A percentile compares a stretch with the other conserved stretches of the same genome.
phyloP scores from a whole-genome alignment of 805 yeast genomes.

The Priceomyces haplophilus region DNA sequence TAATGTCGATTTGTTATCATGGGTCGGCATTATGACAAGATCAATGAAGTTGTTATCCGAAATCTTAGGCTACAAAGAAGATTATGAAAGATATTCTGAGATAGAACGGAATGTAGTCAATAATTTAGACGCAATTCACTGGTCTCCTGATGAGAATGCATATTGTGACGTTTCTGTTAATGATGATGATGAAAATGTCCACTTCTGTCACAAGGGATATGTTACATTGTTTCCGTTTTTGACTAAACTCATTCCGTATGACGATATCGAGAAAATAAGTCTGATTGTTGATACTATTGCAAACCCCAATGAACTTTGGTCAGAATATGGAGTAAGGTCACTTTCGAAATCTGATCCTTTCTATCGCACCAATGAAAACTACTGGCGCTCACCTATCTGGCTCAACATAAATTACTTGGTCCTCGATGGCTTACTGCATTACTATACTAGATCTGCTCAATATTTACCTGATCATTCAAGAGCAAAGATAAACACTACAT shows the following conservation, averaged over 20 bases:
- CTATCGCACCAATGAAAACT: slow-evolving; percentile 81
- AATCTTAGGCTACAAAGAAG: slow-evolving; percentile 56
- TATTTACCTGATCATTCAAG: slow-evolving; percentile 36
- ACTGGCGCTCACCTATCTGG: slow-evolving; percentile 97
- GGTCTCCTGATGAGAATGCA: slow-evolving; percentile 63
- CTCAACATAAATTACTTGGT: slow-evolving; percentile 82
- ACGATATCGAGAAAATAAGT: slow-evolving; percentile 42
- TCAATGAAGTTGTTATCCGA: slow-evolving; percentile 74
- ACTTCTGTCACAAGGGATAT: slow-evolving; percentile 88
- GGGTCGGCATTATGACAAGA: slow-evolving; percentile 92
- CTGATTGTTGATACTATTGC: slow-evolving; percentile 55
- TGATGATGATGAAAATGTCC: slow-evolving; percentile 60
- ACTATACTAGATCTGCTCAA: slow-evolving; percentile 34
- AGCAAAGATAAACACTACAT: slow-evolving; percentile 37
- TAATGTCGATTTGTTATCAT: slow-evolving; percentile 82
- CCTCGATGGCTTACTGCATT: slow-evolving; percentile 65
- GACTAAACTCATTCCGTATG: slow-evolving; percentile 56
- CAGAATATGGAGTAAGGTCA: slow-evolving; percentile 76
- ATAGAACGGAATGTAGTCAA: slow-evolving; percentile 55
- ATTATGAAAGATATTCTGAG: slow-evolving; percentile 48
- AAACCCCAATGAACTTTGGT: slow-evolving; percentile 74
- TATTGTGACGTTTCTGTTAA: slow-evolving; percentile 85
- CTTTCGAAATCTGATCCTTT: slow-evolving; percentile 62
- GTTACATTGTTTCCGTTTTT: slow-evolving; percentile 83
- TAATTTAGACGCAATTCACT: slow-evolving; percentile 73